Evolutionary conservation across 2,329 filamentous ascomycete species (phyloP), one percentile per base, ranked within the genome.

Genomic region (Hortaea werneckii): DNA sequence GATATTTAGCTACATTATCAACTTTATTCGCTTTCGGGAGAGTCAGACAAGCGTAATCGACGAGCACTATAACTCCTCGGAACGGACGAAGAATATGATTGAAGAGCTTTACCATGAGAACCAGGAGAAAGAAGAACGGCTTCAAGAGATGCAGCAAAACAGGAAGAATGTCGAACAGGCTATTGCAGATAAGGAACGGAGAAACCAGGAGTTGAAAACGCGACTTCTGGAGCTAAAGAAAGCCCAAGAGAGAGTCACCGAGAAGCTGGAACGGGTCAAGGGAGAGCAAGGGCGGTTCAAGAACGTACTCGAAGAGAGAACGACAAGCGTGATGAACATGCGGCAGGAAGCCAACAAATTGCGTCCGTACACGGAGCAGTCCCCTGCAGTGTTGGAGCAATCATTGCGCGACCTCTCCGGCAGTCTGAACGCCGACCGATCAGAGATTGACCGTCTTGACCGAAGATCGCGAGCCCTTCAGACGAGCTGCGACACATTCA

Each of bases 1-100:
- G 70, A 94, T 96, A 60, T 92, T 98, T 65, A 94, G 87, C 54
- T 95, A 95, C 67, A 79, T 96, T 53, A 98, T 98, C 73, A 98
- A 98, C 69, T 98, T 98, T 67, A 89, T 96, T 55, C 82, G 92
- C 44, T 98, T 96, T 69, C 85, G 92, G 57, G 89, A 95, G 69
- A 88, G 84, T 51, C 90, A 96, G 66, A 94, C 88, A 1, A 73
- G 74, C 35, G 80, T 92, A 29, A 95, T 96, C 53, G 89, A 95
- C 63, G 80, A 94, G 64, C 85, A 96, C 67, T 92, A 92, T 71
- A 92, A 95, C 72, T 89, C 87, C 58, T 79, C 85, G 9, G 87
- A 95, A 67, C 79, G 78, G 48, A 89, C 85, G 1, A 95, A 95
- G 68, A 74, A 82, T 43, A 80, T 85, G 50, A 95, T 96, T 59